Evolutionary conservation across 352 stramenopile genomes (phyloP).

Genomic region (Blastocystis hominis): DNA sequence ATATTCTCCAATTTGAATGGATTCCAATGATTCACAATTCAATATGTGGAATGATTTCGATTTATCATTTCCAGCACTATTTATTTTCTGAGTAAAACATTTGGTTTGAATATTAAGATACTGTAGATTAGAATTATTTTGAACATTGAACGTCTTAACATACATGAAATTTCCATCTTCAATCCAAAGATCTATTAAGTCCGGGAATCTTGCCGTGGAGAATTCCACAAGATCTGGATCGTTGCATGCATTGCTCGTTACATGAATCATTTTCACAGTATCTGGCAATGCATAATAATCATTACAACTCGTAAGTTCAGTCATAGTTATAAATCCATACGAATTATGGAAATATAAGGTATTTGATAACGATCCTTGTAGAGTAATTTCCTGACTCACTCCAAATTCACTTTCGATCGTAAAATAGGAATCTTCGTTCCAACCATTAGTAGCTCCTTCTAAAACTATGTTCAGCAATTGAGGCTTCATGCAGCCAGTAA

Average conservation of each 20-base stretch:
- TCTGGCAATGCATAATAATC: neutral
- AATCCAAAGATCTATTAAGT: neutral
- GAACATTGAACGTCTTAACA: neutral
- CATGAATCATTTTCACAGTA: neutral
- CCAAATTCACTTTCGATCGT: too few species aligned
- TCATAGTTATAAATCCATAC: neutral
- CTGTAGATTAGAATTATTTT: neutral
- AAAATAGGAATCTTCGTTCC: too few species aligned
- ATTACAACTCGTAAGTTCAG: neutral
- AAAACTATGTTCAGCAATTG: too few species aligned
- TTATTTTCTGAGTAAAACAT: neutral
- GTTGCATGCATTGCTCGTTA: neutral
- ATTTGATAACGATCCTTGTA: too few species aligned
- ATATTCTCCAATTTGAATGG: too few species aligned
- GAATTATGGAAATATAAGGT: neutral
- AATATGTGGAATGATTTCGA: neutral
- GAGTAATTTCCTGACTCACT: too few species aligned
- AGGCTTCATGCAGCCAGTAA: neutral
- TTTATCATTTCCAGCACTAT: neutral
- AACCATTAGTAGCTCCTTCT: too few species aligned
- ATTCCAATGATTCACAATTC: neutral
- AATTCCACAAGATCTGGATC: too few species aligned
- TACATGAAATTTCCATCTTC: neutral
- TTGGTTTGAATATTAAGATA: neutral
- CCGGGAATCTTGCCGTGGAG: too few species aligned